Evolutionary conservation across 2,329 filamentous ascomycete species (phyloP).

Genomic region (Acarospora socialis): DNA sequence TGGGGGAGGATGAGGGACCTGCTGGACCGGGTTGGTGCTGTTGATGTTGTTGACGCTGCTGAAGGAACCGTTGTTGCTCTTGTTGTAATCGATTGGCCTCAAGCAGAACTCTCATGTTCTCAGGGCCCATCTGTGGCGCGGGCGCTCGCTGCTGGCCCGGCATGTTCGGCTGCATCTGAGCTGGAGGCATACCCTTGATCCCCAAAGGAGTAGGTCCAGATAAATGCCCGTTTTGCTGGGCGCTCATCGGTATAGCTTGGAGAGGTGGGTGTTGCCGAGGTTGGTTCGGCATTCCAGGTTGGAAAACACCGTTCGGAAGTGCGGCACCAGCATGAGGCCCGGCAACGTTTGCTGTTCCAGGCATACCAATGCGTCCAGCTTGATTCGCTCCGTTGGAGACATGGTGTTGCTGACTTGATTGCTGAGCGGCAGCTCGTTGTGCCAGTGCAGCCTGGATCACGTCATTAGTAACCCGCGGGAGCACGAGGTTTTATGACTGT

Average conservation of each 20-base stretch:
- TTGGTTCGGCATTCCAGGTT: conserved; percentile 18
- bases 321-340: conserved; percentile 12
- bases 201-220: conserved; percentile 14
- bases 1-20: conserved; percentile 31
- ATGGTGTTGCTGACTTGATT: conserved; percentile 28
- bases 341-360: conserved; percentile 11
- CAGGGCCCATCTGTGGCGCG: conserved; percentile 26
- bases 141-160: conserved; percentile 48
- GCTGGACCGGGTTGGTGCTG: conserved; percentile 28
- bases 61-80: conserved; percentile 23
- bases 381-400: conserved; percentile 26
- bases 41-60: conserved; percentile 36
- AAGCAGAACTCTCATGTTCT: conserved; percentile 33
- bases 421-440: conserved; percentile 29
- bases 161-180: conserved; percentile 49
- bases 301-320: background rate
- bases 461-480: too few species aligned
- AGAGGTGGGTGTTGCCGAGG: conserved; percentile 24
- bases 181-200: conserved; percentile 45
- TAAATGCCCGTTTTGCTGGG: conserved; percentile 9
- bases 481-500: too few species aligned
- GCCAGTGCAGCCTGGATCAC: conserved; percentile 25
- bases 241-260: conserved; percentile 27
- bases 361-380: conserved; percentile 8
- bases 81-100: conserved; percentile 34